Evolutionary conservation across 1,139 yeast genomes (phyloP), one percentile per base, ranked within the genome.

Genomic region (Hyphopichia burtonii): DNA sequence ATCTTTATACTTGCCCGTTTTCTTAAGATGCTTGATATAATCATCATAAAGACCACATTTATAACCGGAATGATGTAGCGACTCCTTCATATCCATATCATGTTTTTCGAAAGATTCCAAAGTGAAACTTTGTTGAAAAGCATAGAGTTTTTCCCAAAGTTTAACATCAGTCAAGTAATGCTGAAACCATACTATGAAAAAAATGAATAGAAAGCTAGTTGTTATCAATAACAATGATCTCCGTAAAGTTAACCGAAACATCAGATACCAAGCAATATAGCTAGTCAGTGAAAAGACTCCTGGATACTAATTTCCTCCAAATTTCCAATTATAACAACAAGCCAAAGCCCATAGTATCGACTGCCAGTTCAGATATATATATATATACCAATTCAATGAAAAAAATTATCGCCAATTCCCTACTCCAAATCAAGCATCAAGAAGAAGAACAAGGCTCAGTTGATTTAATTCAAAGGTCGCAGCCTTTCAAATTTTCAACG

Each of bases 31-130:
- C 14, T 28, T 28, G 4, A 12, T 28, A 15, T 8, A 28, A 3
- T 28, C 7, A 14, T 28, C 17, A 28, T n/a, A n/a, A 28, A 14
- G 20, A 8, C 27, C 44, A 49, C 51, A 68, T 40, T 53, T 43
- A 46, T 68, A 69, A n/a, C 63, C 61, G 31, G 63, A 46, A 45
- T 56, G 63, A 45, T 70, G 73, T 31, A 70, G 46, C 5, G 45
- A 40, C 5, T 49, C 38, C 19, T 66, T 52, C 1, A 59, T 50
- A 5, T 34, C 35, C 12, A 38, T 16, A 41, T 67, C 68, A 28
- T 46, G 43, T 3, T 28, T 16, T 4, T 12, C 4, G 23, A 36
- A 31, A 7, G 28, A 22, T 12, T 36, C 42, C 3, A 10, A 4
- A 38, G 20, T 15, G 16, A 31, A 31, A 18, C 23, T n/a, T 3